phyloP scores from a whole-genome alignment of 1,284 basidiomycete genomes.

The Ustilago shanxiensis region DNA sequence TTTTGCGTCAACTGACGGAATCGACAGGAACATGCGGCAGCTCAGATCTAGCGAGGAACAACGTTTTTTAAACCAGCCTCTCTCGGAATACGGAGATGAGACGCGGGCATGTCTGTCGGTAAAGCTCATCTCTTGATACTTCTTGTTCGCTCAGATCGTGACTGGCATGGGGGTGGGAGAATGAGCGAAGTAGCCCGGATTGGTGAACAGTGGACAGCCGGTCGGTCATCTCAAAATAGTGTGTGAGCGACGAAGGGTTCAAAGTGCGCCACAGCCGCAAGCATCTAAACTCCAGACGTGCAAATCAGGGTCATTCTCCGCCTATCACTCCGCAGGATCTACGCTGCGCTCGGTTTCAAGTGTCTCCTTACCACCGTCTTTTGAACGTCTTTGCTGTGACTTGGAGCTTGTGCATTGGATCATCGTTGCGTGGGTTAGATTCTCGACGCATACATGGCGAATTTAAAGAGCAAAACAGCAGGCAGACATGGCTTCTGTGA shows the following conservation, averaged over 20 bases:
- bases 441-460: too few relatives aligned
- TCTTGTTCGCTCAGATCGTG: too few relatives aligned
- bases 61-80: slow-evolving; percentile 8
- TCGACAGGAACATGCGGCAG: neutral
- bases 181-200: neutral
- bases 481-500: too few relatives aligned
- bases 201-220: too few relatives aligned
- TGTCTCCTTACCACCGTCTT: neutral
- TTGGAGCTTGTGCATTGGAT: too few relatives aligned
- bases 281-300: neutral
- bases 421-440: too few relatives aligned
- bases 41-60: slow-evolving; percentile 10
- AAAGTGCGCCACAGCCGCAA: neutral
- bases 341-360: neutral
- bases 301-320: neutral
- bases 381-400: too few relatives aligned
- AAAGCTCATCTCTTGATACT: too few relatives aligned
- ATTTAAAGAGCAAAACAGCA: too few relatives aligned
- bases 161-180: neutral
- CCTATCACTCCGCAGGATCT: neutral
- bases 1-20: neutral
- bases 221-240: too few relatives aligned
- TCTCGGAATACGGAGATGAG: neutral
- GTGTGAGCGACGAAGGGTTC: neutral
- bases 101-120: neutral